Evolutionary conservation across 2,329 filamentous ascomycete genomes (phyloP), one percentile per base, ranked within the genome.

Genomic region (Diaporthe destruens): DNA sequence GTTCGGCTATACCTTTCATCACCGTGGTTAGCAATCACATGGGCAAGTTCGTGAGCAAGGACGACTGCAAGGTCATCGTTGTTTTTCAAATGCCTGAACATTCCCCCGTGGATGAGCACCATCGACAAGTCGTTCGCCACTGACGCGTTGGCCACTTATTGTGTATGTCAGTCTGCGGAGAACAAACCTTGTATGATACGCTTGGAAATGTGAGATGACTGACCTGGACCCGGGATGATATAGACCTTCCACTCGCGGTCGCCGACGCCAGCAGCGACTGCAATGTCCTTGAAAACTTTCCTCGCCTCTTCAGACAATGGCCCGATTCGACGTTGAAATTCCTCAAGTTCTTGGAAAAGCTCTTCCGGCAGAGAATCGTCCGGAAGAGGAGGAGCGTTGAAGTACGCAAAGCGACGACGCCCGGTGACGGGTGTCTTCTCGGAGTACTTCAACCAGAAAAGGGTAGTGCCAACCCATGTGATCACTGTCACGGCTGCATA

Each of bases 31-130:
- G 49, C 49, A 25, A 53, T 53, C 7, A 53, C 49, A 23, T 29
- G 49, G 23, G 23, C 49, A 53, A 53, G 49, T 29, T 53, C 49
- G 49, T 53, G 49, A 6, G 49, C 49, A 53, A 53, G 49, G 49
- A 53, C 49, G 49, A 53, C 49, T 25, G 23, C 49, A 53, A 53
- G 49, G 16, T 53, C 49, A 29, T 53, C 49, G 23, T 53, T 9
- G 11, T 6, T 12, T 14, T 53, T 53, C 4, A 53, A 29, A 53
- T 53, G 49, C 49, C 14, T 53, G 49, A 29, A 25, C 23, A 53
- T 53, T 53, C 49, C 49, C 23, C 23, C 6, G 49, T 53, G 16
- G 18, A 53, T 53, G 5, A 53, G 14, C 49, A 53, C 49, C 49
- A 53, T 53, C 49, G 49, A 53, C n/a, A 53, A 6, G 11, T 53